Conservation (phyloP, 768 basidiomycete species). For the Auricularia auricula-judae region DNA sequence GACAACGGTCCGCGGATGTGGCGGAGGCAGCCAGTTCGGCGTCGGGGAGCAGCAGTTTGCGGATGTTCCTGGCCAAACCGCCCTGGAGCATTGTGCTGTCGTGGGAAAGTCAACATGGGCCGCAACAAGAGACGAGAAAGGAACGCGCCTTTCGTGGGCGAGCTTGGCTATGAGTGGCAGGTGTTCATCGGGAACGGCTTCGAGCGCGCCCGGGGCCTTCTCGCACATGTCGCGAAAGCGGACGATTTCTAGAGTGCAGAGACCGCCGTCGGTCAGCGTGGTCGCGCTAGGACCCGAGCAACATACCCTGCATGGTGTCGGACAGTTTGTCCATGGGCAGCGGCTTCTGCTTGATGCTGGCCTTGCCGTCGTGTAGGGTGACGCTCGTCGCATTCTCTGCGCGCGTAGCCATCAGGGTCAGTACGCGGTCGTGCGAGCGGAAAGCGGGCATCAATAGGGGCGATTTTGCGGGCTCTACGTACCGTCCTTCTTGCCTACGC, state of each 20-base stretch:
- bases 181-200: slow-evolving; percentile 54
- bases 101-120: slow-evolving; percentile 1
- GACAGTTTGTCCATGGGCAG: slow-evolving; percentile 67
- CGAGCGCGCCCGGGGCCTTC: slow-evolving; percentile 38
- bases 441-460: background rate
- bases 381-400: background rate
- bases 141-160: slow-evolving; percentile 61
- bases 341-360: slow-evolving; percentile 64
- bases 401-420: background rate
- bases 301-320: slow-evolving; percentile 70
- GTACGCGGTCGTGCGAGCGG: background rate
- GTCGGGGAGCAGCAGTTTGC: background rate
- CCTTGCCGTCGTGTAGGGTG: slow-evolving; percentile 40
- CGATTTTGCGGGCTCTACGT: background rate
- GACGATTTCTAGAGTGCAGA: slow-evolving; percentile 47
- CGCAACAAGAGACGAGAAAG: background rate
- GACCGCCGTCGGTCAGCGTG: slow-evolving; percentile 8
- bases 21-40: slow-evolving; percentile 14
- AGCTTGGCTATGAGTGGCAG: slow-evolving; percentile 70
- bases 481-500: background rate
- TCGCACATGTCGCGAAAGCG: slow-evolving; percentile 66
- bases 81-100: background rate
- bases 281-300: background rate
- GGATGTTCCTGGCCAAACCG: background rate
- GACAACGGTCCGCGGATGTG: slow-evolving; percentile 27